Evolutionary conservation across 2,329 filamentous ascomycete genomes (phyloP), one percentile per base, ranked within the genome.

Genomic region (Penicillium digitatum): DNA sequence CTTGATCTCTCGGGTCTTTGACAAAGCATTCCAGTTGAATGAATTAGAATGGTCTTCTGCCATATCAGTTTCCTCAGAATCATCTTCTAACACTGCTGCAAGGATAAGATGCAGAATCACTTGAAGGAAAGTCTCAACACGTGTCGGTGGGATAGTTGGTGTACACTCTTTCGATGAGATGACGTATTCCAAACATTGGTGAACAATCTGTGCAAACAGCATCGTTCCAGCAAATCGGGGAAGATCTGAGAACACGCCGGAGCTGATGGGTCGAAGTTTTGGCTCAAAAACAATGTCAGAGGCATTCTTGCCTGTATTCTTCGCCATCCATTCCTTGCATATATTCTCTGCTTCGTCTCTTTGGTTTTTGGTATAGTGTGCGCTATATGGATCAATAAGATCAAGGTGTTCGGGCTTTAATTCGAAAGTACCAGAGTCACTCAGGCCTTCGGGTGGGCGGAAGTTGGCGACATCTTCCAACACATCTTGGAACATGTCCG

Each of bases 321-420:
- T 91, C 11, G 91, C 89, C 78, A 94, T 86, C 79, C 89, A 88
- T 66, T 88, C 87, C 65, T 88, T 90, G 76, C 94, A 96, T 3
- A 91, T 88, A 62, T 84, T 86, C 73, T 99, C 94, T 0, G 93
- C 90, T 71, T 99, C 94, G 69, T 99, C 94, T 48, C 94, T 85
- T 72, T 97, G 93, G 66, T 99, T 99, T 69, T 96, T 95, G 67
- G 87, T 95, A 73, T 96, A 99, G 69, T 97, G 91, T 7, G 92
- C 89, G 67, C 92, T 94, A 71, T 96, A 99, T 0, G 95, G 94
- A 70, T 99, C 95, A 48, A 99, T 85, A 44, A 95, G 83, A 63
- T 93, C 88, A 37, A 96, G 82, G 65, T 87, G 94, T 57, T 95
- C 84, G 5, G 88, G 85, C 69, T 92, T 94, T 48, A 99, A 78